Evolutionary conservation across 306 rosid species (phyloP), one percentile per base, ranked within the genome.

Genomic region (Cicer bijugum): DNA sequence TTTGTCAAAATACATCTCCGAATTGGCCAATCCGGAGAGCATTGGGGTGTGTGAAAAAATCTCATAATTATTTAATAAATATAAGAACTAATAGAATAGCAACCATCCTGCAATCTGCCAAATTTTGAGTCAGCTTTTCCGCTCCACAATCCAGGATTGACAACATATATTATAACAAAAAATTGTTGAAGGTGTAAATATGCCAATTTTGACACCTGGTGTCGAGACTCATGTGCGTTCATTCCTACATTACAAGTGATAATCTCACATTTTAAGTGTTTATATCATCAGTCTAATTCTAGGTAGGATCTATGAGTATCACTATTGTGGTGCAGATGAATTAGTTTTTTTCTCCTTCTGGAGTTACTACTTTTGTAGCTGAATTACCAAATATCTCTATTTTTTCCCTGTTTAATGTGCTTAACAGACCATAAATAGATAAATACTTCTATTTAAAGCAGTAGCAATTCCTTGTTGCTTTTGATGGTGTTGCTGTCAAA

Each of bases 181-280:
- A 19, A 19, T 12, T 33, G 45, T 23, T 6, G 3, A 66, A 44
- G 71, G 39, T 20, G n/a, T 46, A 44, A 20, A 11, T 66, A 44
- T 5, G 42, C 43, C 65, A 12, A 58, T 28, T 44, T 66, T 17
- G 39, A 11, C 40, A 66, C 15, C 9, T 44, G 35, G 39, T 44
- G 40, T 19, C 7, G 45, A 65, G 69, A 43, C 8, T 12, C 16
- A 0, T 43, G 15, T 39, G 48, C 9, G 14, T 10, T 38, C 6
- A 7, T 66, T 23, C 45, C 40, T 8, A 20, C 16, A 45, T 66
- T 12, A 44, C 17, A 66, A 4, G 55, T 20, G 19, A 11, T 65
- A 42, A 43, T 17, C 39, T 65, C 70, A 65, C 53, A 65, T 65
- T 65, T 65, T 65, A 17, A 65, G 15, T 43, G 71, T 66, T 12